Conservation (phyloP, 257 asterid genomes). For the Knoxia roxburghii region DNA sequence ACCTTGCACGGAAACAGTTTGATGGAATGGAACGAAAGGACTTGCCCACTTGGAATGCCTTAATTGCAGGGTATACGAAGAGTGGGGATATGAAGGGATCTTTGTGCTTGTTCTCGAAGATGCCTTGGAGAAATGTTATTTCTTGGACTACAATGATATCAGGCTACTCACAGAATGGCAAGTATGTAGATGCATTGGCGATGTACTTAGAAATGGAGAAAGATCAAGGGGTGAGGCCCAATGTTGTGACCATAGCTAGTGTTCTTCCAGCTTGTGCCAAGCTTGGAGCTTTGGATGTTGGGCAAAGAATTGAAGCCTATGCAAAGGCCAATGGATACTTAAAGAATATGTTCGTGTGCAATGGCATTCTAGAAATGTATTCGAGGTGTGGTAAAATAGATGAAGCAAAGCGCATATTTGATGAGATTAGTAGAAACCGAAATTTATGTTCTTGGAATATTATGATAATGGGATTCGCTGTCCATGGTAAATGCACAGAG, state of each 20-base stretch:
- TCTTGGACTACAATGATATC: constrained; percentile 85
- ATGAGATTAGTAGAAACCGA: constrained; percentile 38
- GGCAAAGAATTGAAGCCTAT: constrained; percentile 67
- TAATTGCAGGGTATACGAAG: constrained; percentile 65
- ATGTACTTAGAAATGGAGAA: constrained; percentile 61
- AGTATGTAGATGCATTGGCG: constrained; percentile 53
- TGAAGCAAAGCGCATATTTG: constrained; percentile 51
- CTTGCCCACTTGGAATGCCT: constrained; percentile 72
- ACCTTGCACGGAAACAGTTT: constrained; percentile 46
- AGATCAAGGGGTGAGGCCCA: constrained; percentile 50
- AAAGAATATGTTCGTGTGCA: constrained; percentile 52
- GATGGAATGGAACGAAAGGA: constrained; percentile 49
- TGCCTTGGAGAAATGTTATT: constrained; percentile 63
- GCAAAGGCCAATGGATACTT: constrained; percentile 59
- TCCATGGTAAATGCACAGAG: constrained; percentile 1
- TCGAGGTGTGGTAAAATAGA: constrained; percentile 74
- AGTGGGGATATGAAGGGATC: constrained; percentile 60
- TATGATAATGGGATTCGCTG: constrained; percentile 7
- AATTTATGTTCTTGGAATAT: constrained; percentile 6
- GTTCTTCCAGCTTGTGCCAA: constrained; percentile 89
- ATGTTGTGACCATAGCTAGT: constrained; percentile 81
- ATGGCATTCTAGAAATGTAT: constrained; percentile 64
- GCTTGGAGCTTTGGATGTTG: constrained; percentile 77
- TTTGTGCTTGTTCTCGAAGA: constrained; percentile 39
- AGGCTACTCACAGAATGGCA: constrained; percentile 72